Conservation (phyloP, 305 asterid genomes). For the Fraxinus velutina region DNA sequence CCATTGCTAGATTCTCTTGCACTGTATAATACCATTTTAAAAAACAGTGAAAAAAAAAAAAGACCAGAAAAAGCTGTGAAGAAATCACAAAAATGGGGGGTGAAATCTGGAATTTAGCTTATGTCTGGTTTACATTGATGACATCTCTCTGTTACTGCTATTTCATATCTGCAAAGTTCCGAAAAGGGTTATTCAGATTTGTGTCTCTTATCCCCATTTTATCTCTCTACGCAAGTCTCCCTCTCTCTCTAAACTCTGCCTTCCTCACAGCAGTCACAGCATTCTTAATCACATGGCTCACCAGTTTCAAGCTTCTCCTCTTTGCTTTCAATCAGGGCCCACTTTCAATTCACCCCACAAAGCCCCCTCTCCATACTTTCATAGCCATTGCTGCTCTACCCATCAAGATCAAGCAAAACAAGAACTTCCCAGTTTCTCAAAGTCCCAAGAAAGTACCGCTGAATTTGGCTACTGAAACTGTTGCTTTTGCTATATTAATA, state of each 20-base stretch:
- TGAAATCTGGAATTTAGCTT: slow-evolving; percentile 31
- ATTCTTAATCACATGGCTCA: slow-evolving; percentile 63
- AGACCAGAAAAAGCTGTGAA: not conserved
- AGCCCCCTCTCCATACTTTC: slow-evolving; percentile 41
- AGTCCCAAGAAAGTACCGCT: slow-evolving; percentile 31
- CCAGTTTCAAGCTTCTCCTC: slow-evolving; percentile 57
- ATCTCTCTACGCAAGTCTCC: slow-evolving; percentile 42
- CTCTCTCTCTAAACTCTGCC: slow-evolving; percentile 37
- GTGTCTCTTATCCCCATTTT: slow-evolving; percentile 48
- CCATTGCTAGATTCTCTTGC: not conserved
- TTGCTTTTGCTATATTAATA: slow-evolving; percentile 26
- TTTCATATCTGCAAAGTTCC: slow-evolving; percentile 40
- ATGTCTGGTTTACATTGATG: slow-evolving; percentile 20
- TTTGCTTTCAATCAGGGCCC: slow-evolving; percentile 66
- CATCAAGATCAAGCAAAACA: slow-evolving; percentile 28
- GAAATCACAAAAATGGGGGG: slow-evolving; percentile 32
- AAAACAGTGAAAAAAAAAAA: not conserved
- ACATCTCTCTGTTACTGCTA: slow-evolving; percentile 44
- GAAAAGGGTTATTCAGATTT: slow-evolving; percentile 43
- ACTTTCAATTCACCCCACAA: slow-evolving; percentile 24
- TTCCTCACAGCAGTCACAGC: slow-evolving; percentile 38
- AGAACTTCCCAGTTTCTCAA: not conserved
- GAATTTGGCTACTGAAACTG: slow-evolving; percentile 35
- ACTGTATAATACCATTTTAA: not conserved
- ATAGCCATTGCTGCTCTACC: slow-evolving; percentile 51